phyloP scores from a whole-genome alignment of 1,284 basidiomycete species.

The Rhodotorula sp. region DNA sequence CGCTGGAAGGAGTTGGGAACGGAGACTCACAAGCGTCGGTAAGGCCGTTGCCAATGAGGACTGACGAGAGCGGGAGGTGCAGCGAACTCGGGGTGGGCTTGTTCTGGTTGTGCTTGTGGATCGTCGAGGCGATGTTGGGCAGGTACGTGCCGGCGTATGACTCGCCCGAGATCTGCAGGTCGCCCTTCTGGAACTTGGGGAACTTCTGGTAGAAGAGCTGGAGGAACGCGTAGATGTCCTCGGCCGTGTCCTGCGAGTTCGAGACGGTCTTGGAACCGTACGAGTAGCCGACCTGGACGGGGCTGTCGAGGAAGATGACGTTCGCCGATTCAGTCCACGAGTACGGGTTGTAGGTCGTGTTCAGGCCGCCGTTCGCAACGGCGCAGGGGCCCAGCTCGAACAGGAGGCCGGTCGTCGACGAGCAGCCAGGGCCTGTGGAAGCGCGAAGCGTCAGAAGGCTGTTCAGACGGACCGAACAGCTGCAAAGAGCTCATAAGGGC shows the following conservation, averaged over 20 bases:
- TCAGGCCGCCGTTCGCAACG: conserved; percentile 66
- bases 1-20: conserved; percentile 47
- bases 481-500: no score
- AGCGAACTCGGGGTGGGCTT: conserved; percentile 49
- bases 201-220: conserved; percentile 69
- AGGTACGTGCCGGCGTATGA: conserved; percentile 64
- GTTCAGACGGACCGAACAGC: no score
- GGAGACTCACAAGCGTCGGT: conserved; percentile 64
- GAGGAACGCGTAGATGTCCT: conserved; percentile 70
- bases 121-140: conserved; percentile 53
- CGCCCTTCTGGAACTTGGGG: conserved; percentile 40
- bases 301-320: conserved; percentile 79
- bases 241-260: conserved; percentile 69
- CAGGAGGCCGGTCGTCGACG: conserved; percentile 42
- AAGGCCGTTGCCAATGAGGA: conserved; percentile 78
- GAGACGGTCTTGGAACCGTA: conserved; percentile 69
- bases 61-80: conserved; percentile 70
- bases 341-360: conserved; percentile 70
- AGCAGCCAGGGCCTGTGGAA: conserved; percentile 25
- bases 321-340: conserved; percentile 69
- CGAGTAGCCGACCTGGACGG: conserved; percentile 59
- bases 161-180: conserved; percentile 43
- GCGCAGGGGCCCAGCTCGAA: conserved; percentile 85
- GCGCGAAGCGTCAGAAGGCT: no score
- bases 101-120: conserved; percentile 70